Conservation (phyloP, 495 filamentous ascomycete genomes). For the Viridothelium virens region DNA sequence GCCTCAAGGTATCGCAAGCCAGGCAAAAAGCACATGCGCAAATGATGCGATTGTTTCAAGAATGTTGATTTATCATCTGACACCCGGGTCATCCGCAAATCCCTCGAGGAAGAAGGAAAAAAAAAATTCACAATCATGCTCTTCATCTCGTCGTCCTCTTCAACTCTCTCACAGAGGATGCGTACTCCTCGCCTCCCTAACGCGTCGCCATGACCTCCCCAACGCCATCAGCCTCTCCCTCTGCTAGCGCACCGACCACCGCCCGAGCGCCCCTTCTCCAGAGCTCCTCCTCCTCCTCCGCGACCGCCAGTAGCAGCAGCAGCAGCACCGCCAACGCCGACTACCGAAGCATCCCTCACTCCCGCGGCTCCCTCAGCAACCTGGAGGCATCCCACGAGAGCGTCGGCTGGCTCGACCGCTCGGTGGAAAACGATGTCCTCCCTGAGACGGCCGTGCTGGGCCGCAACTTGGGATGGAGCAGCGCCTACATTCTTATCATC, state of each 20-base stretch:
- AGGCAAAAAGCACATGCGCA: neutral
- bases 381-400: neutral
- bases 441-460: conserved; percentile 57
- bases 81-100: neutral
- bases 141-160: neutral
- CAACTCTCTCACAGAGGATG: neutral
- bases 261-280: neutral
- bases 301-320: neutral
- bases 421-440: conserved; percentile 50
- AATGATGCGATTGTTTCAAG: neutral
- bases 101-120: no score
- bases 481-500: conserved; percentile 67
- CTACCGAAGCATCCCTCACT: neutral
- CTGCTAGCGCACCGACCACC: neutral
- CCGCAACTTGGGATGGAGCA: conserved; percentile 57
- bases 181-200: neutral
- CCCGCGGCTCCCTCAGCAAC: neutral
- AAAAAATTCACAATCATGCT: neutral
- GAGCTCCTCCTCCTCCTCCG: neutral
- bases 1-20: neutral
- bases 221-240: neutral
- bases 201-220: neutral
- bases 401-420: conserved; percentile 19
- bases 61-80: conserved; percentile 5
- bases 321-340: neutral